phyloP scores from a whole-genome alignment of 2,329 filamentous ascomycete species.

The Fusarium circinatum region DNA sequence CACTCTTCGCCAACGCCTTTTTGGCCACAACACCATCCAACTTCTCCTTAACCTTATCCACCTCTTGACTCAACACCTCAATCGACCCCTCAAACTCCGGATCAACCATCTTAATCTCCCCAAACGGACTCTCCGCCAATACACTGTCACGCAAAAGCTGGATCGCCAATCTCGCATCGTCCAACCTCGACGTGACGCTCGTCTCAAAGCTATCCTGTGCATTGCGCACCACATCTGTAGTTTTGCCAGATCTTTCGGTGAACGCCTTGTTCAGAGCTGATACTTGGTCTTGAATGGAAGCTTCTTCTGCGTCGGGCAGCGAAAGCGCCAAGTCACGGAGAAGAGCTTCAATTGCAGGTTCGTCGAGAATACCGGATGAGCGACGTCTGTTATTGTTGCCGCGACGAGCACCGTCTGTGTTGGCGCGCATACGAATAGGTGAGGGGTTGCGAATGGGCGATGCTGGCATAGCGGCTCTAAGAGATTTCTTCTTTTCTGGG shows the following conservation, averaged over 20 bases:
- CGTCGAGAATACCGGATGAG: constrained; percentile 52
- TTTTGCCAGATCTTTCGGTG: constrained; percentile 55
- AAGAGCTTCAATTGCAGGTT: constrained; percentile 58
- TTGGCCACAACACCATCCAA: constrained; percentile 53
- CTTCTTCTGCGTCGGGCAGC: constrained; percentile 49
- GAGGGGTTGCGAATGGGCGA: constrained; percentile 52
- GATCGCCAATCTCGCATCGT: constrained; percentile 60
- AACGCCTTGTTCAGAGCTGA: constrained; percentile 50
- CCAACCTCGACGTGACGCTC: constrained; percentile 53
- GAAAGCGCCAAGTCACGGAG: constrained; percentile 59
- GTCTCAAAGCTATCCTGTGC: constrained; percentile 63
- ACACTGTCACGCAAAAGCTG: constrained; percentile 62
- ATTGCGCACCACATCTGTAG: constrained; percentile 55
- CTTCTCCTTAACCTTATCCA: constrained; percentile 53
- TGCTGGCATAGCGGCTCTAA: constrained; percentile 39
- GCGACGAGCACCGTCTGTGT: constrained; percentile 33
- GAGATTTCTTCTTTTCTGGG: constrained; percentile 36
- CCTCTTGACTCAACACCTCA: constrained; percentile 57
- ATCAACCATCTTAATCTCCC: constrained; percentile 61
- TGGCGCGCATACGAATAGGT: constrained; percentile 49
- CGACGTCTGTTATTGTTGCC: constrained; percentile 42
- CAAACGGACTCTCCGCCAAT: constrained; percentile 62
- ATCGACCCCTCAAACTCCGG: constrained; percentile 63
- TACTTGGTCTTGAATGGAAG: constrained; percentile 38
- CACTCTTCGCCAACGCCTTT: constrained; percentile 52